phyloP scores from a whole-genome alignment of 2,329 filamentous ascomycete species.

The Fusarium veterinarium region DNA sequence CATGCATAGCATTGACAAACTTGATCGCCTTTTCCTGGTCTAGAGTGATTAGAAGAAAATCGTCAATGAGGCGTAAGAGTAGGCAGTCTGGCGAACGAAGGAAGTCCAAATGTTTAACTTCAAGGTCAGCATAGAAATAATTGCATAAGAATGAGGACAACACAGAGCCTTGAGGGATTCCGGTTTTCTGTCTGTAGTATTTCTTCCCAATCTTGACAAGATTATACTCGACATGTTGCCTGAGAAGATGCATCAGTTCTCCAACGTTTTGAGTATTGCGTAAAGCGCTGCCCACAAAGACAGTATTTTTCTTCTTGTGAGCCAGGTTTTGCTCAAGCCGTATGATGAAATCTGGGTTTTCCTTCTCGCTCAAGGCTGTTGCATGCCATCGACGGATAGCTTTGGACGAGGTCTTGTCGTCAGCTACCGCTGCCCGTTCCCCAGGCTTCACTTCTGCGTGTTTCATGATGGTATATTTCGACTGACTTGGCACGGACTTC shows the following conservation, averaged over 20 bases:
- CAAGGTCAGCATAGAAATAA: slow-evolving; percentile 94
- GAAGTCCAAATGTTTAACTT: slow-evolving; percentile 76
- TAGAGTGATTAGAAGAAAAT: slow-evolving; percentile 89
- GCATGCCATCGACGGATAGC: slow-evolving; percentile 63
- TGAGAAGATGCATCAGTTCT: slow-evolving; percentile 75
- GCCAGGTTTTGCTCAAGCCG: slow-evolving; percentile 56
- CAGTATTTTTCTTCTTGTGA: slow-evolving; percentile 69
- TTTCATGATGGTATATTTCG: slow-evolving; percentile 76
- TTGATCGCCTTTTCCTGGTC: slow-evolving; percentile 71
- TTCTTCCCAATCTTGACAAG: slow-evolving; percentile 89
- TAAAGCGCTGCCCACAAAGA: slow-evolving; percentile 79
- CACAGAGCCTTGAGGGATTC: slow-evolving; percentile 94
- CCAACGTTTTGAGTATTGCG: slow-evolving; percentile 67
- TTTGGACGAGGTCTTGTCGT: slow-evolving; percentile 47
- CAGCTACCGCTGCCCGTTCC: slow-evolving; percentile 44
- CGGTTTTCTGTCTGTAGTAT: slow-evolving; percentile 86
- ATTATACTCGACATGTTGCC: slow-evolving; percentile 85
- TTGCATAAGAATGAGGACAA: slow-evolving; percentile 90
- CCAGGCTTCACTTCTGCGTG: slow-evolving; percentile 76
- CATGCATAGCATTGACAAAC: slow-evolving; percentile 85
- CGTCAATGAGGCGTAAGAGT: slow-evolving; percentile 86
- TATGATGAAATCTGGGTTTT: slow-evolving; percentile 58
- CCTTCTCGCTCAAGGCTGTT: slow-evolving; percentile 58
- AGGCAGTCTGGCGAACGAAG: slow-evolving; percentile 67
- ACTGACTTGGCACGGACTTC: slow-evolving; percentile 63